Evolutionary conservation across 140 eudicot genomes (phyloP).

Genomic region (Erigeron philadelphicus): DNA sequence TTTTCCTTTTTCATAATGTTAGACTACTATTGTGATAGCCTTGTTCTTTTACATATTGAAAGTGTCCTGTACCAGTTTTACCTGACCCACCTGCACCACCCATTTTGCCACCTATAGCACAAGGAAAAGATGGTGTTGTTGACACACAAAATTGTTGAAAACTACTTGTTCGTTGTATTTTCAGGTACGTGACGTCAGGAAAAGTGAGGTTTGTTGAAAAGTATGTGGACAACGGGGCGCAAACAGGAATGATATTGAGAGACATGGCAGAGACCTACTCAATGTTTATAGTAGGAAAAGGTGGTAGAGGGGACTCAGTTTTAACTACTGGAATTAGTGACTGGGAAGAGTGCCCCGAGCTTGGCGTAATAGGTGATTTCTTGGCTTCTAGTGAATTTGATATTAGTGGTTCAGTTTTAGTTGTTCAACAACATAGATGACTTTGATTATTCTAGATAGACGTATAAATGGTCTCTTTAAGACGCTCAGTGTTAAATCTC

Average conservation of each 20-base stretch:
- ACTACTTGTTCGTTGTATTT: slow-evolving; percentile 14
- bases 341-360: slow-evolving; percentile 99
- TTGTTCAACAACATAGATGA: slow-evolving; percentile 64
- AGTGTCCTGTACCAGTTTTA: too few species aligned
- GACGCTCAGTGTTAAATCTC: slow-evolving; percentile 2
- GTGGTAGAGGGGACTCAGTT: slow-evolving; percentile 59
- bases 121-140: slow-evolving; percentile 3
- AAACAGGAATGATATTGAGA: slow-evolving; percentile 64
- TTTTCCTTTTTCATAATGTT: too few species aligned
- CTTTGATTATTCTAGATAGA: slow-evolving; percentile 17
- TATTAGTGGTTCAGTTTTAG: slow-evolving; percentile 68
- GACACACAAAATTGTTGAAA: slow-evolving; percentile 1
- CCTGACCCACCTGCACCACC: too few species aligned
- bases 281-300: slow-evolving; percentile 78
- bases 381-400: slow-evolving; percentile 90
- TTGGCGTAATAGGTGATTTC: slow-evolving; percentile 85
- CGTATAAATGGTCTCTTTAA: slow-evolving; percentile 18
- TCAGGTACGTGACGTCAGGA: slow-evolving; percentile 84
- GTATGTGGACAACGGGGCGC: slow-evolving; percentile 61
- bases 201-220: slow-evolving; percentile 78
- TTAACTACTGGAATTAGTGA: slow-evolving; percentile 86
- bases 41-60: too few species aligned
- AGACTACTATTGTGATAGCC: too few species aligned
- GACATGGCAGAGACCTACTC: slow-evolving; percentile 76
- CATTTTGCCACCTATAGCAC: too few species aligned